Percentiles rank a stretch among this genome's conserved stretches.
Evolutionary conservation across 768 basidiomycete species (phyloP).

Genomic region (Rhodotorula paludigena): DNA sequence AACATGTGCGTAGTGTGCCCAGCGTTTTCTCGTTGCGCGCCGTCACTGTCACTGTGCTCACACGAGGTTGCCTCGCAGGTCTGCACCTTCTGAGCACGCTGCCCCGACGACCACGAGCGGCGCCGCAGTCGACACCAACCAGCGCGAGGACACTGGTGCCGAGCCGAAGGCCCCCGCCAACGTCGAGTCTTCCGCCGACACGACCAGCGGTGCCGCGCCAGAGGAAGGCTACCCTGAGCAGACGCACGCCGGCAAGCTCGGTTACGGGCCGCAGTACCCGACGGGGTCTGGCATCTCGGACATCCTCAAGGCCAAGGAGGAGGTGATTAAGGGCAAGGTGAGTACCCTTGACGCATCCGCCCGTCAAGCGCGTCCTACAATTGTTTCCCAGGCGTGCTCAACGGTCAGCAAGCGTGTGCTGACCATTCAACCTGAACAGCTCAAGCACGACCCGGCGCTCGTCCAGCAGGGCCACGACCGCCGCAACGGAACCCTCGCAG

Average conservation of each 20-base stretch:
- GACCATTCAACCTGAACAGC: no score
- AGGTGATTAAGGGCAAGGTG: slow-evolving; percentile 34
- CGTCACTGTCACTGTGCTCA: no score
- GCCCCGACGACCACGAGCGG: background rate
- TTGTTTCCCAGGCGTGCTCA: no score
- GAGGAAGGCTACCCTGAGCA: background rate
- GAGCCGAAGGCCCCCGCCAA: background rate
- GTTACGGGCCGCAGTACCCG: slow-evolving; percentile 23
- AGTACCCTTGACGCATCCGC: no score
- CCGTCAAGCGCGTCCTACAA: no score
- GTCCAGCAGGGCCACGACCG: slow-evolving; percentile 28
- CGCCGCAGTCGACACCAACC: background rate
- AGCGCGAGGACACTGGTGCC: background rate
- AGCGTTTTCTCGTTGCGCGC: no score
- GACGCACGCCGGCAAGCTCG: slow-evolving; percentile 8
- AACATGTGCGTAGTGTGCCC: background rate
- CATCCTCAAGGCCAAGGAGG: slow-evolving; percentile 16
- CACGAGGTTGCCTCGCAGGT: background rate
- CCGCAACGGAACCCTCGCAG: slow-evolving; percentile 17
- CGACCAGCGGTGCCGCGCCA: background rate
- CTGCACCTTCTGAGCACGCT: background rate
- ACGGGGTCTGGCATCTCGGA: slow-evolving; percentile 11
- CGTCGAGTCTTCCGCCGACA: background rate
- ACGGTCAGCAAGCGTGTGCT: no score
- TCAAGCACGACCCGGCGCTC: slow-evolving; percentile 21